phyloP scores from a whole-genome alignment of 2,329 filamentous ascomycete genomes.

The Zymoseptoria pseudotritici region DNA sequence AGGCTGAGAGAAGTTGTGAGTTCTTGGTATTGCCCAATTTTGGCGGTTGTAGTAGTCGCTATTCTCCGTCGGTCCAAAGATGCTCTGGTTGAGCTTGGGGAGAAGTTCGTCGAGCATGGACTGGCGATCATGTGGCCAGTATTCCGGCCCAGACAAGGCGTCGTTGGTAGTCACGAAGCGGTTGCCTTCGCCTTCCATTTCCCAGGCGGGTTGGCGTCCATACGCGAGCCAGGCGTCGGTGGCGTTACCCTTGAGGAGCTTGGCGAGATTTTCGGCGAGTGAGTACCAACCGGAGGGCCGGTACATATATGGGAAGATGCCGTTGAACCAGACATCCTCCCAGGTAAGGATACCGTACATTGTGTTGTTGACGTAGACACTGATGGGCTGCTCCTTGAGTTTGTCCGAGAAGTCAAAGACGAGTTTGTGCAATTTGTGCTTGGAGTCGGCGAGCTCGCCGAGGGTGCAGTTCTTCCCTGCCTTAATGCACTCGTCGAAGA shows the following conservation, averaged over 20 bases:
- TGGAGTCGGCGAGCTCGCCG: constrained; percentile 7
- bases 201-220: constrained; percentile 6
- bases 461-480: constrained; percentile 33
- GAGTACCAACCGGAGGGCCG: constrained; percentile 15
- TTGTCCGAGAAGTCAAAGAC: constrained; percentile 11
- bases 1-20: constrained; percentile 15
- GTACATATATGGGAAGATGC: constrained; percentile 16
- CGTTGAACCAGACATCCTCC: constrained; percentile 10
- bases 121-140: constrained; percentile 15
- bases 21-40: constrained; percentile 13
- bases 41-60: constrained; percentile 11
- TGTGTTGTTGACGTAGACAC: constrained; percentile 17
- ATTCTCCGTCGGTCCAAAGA: constrained; percentile 16
- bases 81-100: constrained; percentile 9
- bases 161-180: constrained; percentile 15
- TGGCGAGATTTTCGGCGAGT: constrained; percentile 15
- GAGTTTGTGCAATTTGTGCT: constrained; percentile 11
- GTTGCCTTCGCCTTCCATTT: constrained; percentile 16
- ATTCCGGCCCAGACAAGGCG: constrained; percentile 9
- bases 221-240: constrained; percentile 15
- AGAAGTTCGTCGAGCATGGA: constrained; percentile 12
- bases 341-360: constrained; percentile 13
- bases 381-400: constrained; percentile 17
- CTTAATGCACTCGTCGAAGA: constrained; percentile 48
- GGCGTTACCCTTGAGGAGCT: constrained; percentile 15